These are phyloP conservation scores for Leptographium radiaticola DNA, from an alignment of 2,329 filamentous ascomycete genomes.

Conservation along the genomic window DNA sequence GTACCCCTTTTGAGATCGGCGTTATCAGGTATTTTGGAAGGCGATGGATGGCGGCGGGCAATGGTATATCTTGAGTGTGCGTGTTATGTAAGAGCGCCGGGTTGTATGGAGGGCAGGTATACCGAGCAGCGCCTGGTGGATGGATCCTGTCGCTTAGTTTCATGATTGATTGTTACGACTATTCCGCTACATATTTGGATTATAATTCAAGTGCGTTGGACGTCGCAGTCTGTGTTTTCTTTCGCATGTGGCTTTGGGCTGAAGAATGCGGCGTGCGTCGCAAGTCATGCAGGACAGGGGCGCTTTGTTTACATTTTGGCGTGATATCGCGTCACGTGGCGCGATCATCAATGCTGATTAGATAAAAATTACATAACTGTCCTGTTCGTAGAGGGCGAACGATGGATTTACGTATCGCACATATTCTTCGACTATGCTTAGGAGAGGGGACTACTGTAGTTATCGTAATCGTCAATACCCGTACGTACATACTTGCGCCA, in stretches of 20 bases:
- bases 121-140: neutral
- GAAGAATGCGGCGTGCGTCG: neutral
- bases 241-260: neutral
- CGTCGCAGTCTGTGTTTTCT: neutral
- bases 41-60: slow-evolving; percentile 10
- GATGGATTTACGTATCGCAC: no score
- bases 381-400: no score
- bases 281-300: no score
- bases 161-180: neutral
- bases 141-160: neutral
- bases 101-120: neutral
- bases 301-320: no score
- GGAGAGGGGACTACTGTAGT: no score
- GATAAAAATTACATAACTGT: no score
- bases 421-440: no score
- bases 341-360: no score
- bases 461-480: no score
- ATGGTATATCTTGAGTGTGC: slow-evolving; percentile 8
- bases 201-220: neutral
- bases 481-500: no score
- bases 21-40: slow-evolving; percentile 8
- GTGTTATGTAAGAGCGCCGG: slow-evolving; percentile 9
- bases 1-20: slow-evolving; percentile 6
- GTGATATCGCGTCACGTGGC: no score
- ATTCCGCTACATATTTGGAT: neutral